Evolutionary conservation across 2,329 filamentous ascomycete species (phyloP).

Genomic region (Sporothrix humicola): DNA sequence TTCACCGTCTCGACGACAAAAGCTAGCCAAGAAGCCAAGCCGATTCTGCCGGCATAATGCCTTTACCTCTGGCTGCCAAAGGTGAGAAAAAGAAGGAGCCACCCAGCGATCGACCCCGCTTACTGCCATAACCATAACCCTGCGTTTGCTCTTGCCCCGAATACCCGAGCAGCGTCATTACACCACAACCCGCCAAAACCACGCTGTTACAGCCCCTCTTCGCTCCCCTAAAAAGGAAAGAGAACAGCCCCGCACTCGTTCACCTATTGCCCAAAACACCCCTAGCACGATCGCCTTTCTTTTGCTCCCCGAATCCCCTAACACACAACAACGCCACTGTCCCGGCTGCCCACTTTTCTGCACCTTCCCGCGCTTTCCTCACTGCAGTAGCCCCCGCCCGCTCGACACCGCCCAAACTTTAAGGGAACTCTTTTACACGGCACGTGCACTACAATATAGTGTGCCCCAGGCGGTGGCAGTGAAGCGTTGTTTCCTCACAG

Average conservation of each 20-base stretch:
- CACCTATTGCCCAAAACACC: constrained; percentile 20
- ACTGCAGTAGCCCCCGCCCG: constrained; percentile 26
- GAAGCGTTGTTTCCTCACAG: not conserved
- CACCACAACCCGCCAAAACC: not conserved
- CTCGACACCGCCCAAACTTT: too few relatives aligned
- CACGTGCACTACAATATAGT: constrained; percentile 22
- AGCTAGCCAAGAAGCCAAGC: constrained; percentile 6
- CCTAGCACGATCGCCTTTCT: constrained; percentile 1
- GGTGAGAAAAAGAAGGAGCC: constrained; percentile 46
- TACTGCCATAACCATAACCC: constrained; percentile 16
- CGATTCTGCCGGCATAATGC: constrained; percentile 43
- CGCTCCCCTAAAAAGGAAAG: constrained; percentile 1
- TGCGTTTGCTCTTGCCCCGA: constrained; percentile 7
- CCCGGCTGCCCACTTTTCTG: constrained; percentile 15
- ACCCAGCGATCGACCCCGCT: constrained; percentile 35
- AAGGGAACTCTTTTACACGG: not conserved
- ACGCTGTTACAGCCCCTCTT: not conserved
- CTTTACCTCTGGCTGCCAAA: constrained; percentile 48
- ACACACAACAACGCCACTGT: not conserved
- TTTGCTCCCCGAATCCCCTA: not conserved
- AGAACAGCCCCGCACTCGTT: constrained; percentile 10
- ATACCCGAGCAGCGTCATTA: not conserved
- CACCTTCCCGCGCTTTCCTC: constrained; percentile 9
- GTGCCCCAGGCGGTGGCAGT: not conserved
- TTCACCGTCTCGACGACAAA: not conserved